phyloP scores from a whole-genome alignment of 2,329 filamentous ascomycete genomes.

The Diaporthe sp. region DNA sequence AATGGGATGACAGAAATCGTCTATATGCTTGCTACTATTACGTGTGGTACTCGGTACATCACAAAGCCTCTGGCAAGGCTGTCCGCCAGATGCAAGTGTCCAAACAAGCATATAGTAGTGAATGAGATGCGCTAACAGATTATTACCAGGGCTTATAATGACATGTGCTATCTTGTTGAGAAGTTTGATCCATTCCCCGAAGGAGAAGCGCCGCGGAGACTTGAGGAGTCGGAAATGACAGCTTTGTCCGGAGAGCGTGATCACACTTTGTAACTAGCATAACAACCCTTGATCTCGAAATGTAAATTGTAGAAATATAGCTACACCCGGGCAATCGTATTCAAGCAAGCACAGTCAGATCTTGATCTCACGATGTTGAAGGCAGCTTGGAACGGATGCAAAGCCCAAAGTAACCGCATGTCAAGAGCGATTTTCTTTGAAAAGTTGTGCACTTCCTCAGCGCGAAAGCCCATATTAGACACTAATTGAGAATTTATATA shows the following conservation, averaged over 20 bases:
- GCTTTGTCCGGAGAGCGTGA: neutral
- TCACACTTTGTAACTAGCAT: neutral
- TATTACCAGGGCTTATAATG: neutral
- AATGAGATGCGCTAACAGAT: neutral
- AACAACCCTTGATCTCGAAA: too few relatives aligned
- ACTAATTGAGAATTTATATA: too few relatives aligned
- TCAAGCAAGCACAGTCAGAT: too few relatives aligned
- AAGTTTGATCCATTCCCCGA: neutral
- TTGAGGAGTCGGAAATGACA: neutral
- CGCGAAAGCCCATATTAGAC: too few relatives aligned
- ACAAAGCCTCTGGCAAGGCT: slow-evolving; percentile 8
- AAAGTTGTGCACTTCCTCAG: too few relatives aligned
- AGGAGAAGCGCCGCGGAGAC: neutral
- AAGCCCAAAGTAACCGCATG: too few relatives aligned
- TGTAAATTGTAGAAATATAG: too few relatives aligned
- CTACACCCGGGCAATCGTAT: too few relatives aligned
- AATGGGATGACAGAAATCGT: slow-evolving; percentile 18
- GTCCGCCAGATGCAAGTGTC: slow-evolving; percentile 15
- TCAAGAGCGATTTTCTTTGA: too few relatives aligned
- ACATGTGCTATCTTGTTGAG: neutral
- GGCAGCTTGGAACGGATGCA: too few relatives aligned
- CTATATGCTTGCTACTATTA: slow-evolving; percentile 4
- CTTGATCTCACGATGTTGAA: too few relatives aligned
- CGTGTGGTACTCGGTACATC: slow-evolving; percentile 3
- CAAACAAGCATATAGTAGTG: too few relatives aligned